These are phyloP conservation scores for Leccinellum albellum DNA, from an alignment of 768 basidiomycete genomes.

Conservation along the genomic window DNA sequence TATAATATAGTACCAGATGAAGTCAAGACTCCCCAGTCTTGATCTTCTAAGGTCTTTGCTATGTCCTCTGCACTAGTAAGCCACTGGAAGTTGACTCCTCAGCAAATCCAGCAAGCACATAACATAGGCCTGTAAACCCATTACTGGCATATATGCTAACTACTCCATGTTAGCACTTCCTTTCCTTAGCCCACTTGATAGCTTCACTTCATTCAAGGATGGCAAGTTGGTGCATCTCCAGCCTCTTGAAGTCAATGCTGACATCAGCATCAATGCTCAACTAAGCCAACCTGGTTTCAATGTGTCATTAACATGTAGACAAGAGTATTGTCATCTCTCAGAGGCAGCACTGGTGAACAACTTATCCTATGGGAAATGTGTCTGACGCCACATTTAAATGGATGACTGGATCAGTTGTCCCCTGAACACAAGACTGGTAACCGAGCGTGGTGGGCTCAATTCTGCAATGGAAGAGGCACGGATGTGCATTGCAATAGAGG, in stretches of 20 bases:
- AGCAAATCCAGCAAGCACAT: too few relatives aligned
- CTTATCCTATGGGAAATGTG: neutral
- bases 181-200: too few relatives aligned
- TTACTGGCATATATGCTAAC: too few relatives aligned
- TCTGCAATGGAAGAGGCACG: neutral
- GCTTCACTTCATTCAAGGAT: too few relatives aligned
- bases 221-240: neutral
- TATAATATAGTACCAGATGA: too few relatives aligned
- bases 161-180: too few relatives aligned
- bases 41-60: too few relatives aligned
- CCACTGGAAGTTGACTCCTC: too few relatives aligned
- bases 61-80: too few relatives aligned
- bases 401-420: neutral
- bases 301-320: neutral
- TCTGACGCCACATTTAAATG: slow-evolving; percentile 8
- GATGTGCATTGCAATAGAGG: neutral
- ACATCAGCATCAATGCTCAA: neutral
- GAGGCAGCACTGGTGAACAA: slow-evolving; percentile 4
- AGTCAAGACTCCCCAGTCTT: too few relatives aligned
- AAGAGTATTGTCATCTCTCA: neutral
- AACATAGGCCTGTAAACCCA: too few relatives aligned
- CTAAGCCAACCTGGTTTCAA: neutral
- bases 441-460: neutral
- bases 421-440: neutral
- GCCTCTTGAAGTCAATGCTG: neutral